These are phyloP conservation scores for Trichophyton equinum DNA, from an alignment of 2,329 filamentous ascomycete genomes.

Conservation along the genomic window DNA sequence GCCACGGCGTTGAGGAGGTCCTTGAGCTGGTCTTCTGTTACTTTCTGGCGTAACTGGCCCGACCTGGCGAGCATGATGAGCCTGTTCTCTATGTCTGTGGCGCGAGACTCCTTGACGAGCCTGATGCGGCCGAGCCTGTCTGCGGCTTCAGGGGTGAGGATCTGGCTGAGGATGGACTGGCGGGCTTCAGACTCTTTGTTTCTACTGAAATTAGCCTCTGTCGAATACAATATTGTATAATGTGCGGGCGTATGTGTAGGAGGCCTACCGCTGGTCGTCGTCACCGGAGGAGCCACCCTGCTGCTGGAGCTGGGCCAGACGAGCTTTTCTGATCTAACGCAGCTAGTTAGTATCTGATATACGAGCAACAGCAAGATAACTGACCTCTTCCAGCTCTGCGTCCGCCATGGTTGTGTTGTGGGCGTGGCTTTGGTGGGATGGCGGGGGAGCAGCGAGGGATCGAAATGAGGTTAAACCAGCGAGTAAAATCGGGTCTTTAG, in stretches of 20 bases:
- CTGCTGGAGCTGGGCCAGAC: slow-evolving; percentile 76
- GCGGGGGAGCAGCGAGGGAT: no score
- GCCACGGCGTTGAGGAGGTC: slow-evolving; percentile 75
- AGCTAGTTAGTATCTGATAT: neutral
- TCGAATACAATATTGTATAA: neutral
- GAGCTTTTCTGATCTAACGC: slow-evolving; percentile 70
- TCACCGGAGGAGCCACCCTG: slow-evolving; percentile 47
- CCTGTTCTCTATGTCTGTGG: slow-evolving; percentile 79
- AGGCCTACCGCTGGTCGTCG: slow-evolving; percentile 49
- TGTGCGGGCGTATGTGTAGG: neutral
- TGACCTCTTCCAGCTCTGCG: slow-evolving; percentile 52
- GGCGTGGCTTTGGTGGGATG: no score
- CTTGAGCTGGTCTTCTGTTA: slow-evolving; percentile 88
- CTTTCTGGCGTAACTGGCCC: slow-evolving; percentile 74
- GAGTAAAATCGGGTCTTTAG: no score
- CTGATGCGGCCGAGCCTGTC: slow-evolving; percentile 90
- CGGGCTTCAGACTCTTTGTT: slow-evolving; percentile 31
- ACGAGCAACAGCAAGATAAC: slow-evolving; percentile 11
- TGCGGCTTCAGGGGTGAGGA: slow-evolving; percentile 84
- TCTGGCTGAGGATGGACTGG: slow-evolving; percentile 62
- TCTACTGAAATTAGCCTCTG: slow-evolving; percentile 1
- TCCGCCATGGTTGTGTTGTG: slow-evolving; percentile 44
- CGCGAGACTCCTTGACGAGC: slow-evolving; percentile 85
- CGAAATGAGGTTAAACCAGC: no score
- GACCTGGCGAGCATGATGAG: slow-evolving; percentile 82